A percentile compares a stretch with the other conserved stretches of the same genome.
These are phyloP conservation scores for Tuber brumale DNA, from an alignment of 495 filamentous ascomycete species.

Conservation along the genomic window DNA sequence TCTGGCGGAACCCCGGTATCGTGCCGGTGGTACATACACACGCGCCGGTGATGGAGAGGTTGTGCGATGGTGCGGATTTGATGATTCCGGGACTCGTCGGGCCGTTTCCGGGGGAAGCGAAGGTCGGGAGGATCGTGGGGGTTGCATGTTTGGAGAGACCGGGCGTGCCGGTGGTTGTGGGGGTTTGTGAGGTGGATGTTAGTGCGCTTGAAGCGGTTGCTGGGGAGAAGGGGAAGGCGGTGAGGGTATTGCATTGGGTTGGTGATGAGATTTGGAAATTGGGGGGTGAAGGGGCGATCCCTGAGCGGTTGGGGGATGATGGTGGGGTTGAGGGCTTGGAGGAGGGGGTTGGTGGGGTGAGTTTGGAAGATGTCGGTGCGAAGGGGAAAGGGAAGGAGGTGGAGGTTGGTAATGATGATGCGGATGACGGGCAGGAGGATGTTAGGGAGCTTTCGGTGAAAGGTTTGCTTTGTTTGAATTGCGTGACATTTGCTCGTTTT, in stretches of 20 bases:
- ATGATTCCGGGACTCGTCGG: slow-evolving; percentile 70
- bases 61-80: slow-evolving; percentile 61
- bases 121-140: slow-evolving; percentile 58
- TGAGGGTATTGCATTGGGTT: slow-evolving; percentile 62
- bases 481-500: background rate
- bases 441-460: slow-evolving; percentile 52
- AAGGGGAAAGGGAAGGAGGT: slow-evolving; percentile 34
- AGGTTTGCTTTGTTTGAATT: slow-evolving; percentile 43
- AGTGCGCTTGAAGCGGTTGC: slow-evolving; percentile 53
- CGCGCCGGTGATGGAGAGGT: slow-evolving; percentile 56
- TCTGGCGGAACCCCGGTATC: slow-evolving; percentile 59
- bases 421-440: slow-evolving; percentile 43
- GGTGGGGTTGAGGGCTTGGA: slow-evolving; percentile 48
- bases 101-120: slow-evolving; percentile 58
- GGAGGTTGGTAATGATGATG: slow-evolving; percentile 21
- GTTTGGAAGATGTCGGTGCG: slow-evolving; percentile 42
- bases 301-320: slow-evolving; percentile 47
- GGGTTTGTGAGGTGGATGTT: slow-evolving; percentile 62
- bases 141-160: slow-evolving; percentile 58
- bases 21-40: slow-evolving; percentile 61
- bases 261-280: slow-evolving; percentile 68
- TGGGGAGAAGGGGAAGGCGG: slow-evolving; percentile 62
- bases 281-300: slow-evolving; percentile 50
- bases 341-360: slow-evolving; percentile 43
- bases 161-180: slow-evolving; percentile 59